Conservation (phyloP, 768 basidiomycete species). For the Tulasnella sp. region DNA sequence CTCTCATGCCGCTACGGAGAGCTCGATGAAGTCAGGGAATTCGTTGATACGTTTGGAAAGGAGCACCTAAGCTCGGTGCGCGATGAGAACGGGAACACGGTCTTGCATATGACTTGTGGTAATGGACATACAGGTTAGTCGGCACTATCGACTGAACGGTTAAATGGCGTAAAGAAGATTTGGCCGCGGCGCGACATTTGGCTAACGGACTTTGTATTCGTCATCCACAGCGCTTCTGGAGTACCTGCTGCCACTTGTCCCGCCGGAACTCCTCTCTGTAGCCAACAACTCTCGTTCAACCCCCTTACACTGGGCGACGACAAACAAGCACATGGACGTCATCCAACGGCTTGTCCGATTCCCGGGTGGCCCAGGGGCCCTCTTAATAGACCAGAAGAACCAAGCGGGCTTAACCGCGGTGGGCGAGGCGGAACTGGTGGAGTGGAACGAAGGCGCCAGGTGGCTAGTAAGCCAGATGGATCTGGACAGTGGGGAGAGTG, state of each 20-base stretch:
- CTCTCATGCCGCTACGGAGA: constrained; percentile 84
- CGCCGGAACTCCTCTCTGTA: constrained; percentile 41
- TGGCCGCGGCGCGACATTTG: not conserved
- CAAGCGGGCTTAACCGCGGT: constrained; percentile 60
- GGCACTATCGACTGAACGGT: not conserved
- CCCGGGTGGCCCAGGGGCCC: constrained; percentile 43
- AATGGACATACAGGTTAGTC: constrained; percentile 81
- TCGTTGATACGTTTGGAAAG: constrained; percentile 45
- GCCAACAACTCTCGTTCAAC: constrained; percentile 68
- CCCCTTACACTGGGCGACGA: constrained; percentile 81
- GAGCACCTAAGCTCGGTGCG: constrained; percentile 35
- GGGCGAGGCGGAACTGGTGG: constrained; percentile 64
- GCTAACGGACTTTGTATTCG: not conserved
- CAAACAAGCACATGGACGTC: constrained; percentile 63
- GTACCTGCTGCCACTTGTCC: constrained; percentile 51
- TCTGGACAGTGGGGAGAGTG: constrained; percentile 37
- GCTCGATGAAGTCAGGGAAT: constrained; percentile 58
- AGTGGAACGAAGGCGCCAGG: constrained; percentile 72
- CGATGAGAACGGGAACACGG: constrained; percentile 68
- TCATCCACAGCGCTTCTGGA: constrained; percentile 52
- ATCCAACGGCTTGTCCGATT: constrained; percentile 48
- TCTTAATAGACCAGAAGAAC: constrained; percentile 68
- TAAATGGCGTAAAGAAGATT: not conserved
- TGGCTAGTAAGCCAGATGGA: constrained; percentile 77
- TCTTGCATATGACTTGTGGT: constrained; percentile 75